A percentile compares a stretch with the other conserved stretches of the same genome.
Conservation (phyloP, 2,329 filamentous ascomycete genomes). For the Microsporum canis region DNA sequence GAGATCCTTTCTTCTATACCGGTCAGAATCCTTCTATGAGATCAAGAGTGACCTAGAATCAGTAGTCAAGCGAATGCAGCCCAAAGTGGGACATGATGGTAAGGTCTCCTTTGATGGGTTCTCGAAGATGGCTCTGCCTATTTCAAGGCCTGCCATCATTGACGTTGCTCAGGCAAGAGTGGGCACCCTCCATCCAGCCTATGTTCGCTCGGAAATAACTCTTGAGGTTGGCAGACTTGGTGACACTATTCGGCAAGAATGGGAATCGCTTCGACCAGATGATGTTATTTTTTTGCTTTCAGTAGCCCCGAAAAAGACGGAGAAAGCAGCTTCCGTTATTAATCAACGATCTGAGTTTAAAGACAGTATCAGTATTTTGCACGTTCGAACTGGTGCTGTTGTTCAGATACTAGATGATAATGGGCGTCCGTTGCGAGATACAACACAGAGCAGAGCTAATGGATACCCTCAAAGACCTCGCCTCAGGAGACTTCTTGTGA, state of each 20-base stretch:
- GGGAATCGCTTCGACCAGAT: slow-evolving; percentile 75
- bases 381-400: slow-evolving; percentile 72
- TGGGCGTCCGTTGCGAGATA: slow-evolving; percentile 58
- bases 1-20: slow-evolving; percentile 80
- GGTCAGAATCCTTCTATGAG: slow-evolving; percentile 84
- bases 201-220: slow-evolving; percentile 73
- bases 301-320: slow-evolving; percentile 48
- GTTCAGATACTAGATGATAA: slow-evolving; percentile 79
- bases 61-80: slow-evolving; percentile 65
- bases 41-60: slow-evolving; percentile 86
- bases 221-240: slow-evolving; percentile 73
- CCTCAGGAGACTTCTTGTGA: slow-evolving; percentile 62
- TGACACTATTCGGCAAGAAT: slow-evolving; percentile 66
- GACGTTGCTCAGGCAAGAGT: slow-evolving; percentile 76
- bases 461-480: slow-evolving; percentile 48
- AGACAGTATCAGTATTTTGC: slow-evolving; percentile 43
- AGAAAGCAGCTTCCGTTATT: slow-evolving; percentile 14
- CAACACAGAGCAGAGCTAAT: slow-evolving; percentile 45
- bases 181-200: slow-evolving; percentile 69
- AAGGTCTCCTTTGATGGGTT: slow-evolving; percentile 65
- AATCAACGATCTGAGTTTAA: slow-evolving; percentile 31
- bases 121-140: slow-evolving; percentile 83
- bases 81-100: slow-evolving; percentile 50
- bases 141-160: slow-evolving; percentile 72
- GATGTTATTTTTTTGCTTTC: slow-evolving; percentile 83